A percentile compares a stretch with the other conserved stretches of the same genome.
Evolutionary conservation across 1,139 yeast genomes (phyloP).

Genomic region (Zygotorulaspora mrakii): DNA sequence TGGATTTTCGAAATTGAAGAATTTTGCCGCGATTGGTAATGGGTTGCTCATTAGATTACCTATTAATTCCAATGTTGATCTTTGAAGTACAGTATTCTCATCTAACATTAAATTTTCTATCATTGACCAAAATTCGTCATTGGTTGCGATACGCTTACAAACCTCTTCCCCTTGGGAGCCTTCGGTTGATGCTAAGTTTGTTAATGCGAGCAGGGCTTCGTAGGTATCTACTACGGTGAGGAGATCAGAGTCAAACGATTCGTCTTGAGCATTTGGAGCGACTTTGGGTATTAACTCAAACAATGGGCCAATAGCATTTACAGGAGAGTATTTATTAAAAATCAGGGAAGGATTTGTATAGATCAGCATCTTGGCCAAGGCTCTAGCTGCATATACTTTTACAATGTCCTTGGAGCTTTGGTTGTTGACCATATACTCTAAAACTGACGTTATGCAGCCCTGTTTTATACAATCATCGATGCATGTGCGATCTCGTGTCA

Average conservation of each 20-base stretch:
- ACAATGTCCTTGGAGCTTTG: constrained; percentile 15
- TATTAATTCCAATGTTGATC: constrained; percentile 32
- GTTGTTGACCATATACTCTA: constrained; percentile 26
- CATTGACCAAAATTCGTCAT: constrained; percentile 39
- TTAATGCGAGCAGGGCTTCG: constrained; percentile 47
- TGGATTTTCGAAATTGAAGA: constrained; percentile 36
- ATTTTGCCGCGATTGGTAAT: constrained; percentile 31
- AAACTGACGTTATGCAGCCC: constrained; percentile 27
- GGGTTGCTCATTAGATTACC: constrained; percentile 35
- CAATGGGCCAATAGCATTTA: constrained; percentile 32
- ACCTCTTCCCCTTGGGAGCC: constrained; percentile 37
- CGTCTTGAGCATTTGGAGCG: constrained; percentile 6
- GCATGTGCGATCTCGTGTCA: constrained; percentile 21
- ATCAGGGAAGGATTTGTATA: constrained; percentile 31
- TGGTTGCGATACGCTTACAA: constrained; percentile 32
- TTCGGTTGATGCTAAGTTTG: constrained; percentile 45
- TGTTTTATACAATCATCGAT: constrained; percentile 29
- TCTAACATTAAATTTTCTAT: constrained; percentile 40
- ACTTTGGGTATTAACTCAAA: constrained; percentile 29
- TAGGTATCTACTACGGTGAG: constrained; percentile 37
- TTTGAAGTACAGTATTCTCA: constrained; percentile 26
- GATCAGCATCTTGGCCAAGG: constrained; percentile 29
- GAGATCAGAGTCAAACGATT: constrained; percentile 16
- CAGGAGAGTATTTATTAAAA: constrained; percentile 32
- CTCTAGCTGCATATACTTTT: constrained; percentile 28